phyloP scores from a whole-genome alignment of 2,329 filamentous ascomycete species.

The Diatrype stigma region DNA sequence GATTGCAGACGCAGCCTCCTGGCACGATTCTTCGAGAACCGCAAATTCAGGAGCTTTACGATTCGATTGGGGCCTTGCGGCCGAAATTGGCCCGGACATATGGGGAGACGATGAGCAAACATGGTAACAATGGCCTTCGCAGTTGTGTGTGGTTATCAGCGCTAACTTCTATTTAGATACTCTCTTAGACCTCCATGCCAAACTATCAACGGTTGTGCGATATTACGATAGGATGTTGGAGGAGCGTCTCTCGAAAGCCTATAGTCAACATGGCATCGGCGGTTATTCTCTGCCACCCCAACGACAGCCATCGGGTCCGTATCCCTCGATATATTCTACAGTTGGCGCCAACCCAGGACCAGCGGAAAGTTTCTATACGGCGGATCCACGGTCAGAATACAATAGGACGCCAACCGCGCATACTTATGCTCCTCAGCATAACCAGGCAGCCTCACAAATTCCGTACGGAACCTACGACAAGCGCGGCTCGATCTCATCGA shows the following conservation, averaged over 20 bases:
- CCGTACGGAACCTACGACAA: slow-evolving; percentile 42
- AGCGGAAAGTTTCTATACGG: slow-evolving; percentile 79
- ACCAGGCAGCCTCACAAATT: slow-evolving; percentile 39
- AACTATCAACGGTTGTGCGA: slow-evolving; percentile 90
- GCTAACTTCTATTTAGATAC: slow-evolving; percentile 61
- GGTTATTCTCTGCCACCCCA: slow-evolving; percentile 56
- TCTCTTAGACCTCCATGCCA: slow-evolving; percentile 87
- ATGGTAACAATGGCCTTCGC: slow-evolving; percentile 56
- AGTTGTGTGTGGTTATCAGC: background rate
- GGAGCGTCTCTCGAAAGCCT: slow-evolving; percentile 88
- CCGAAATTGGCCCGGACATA: slow-evolving; percentile 94
- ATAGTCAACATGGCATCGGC: slow-evolving; percentile 72
- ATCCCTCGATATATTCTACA: slow-evolving; percentile 64
- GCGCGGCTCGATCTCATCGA: slow-evolving; percentile 35
- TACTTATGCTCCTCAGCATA: slow-evolving; percentile 47
- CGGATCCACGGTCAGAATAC: slow-evolving; percentile 50
- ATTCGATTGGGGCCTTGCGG: slow-evolving; percentile 88
- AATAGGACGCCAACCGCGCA: slow-evolving; percentile 45
- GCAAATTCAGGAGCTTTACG: slow-evolving; percentile 96
- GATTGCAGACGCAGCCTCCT: slow-evolving; percentile 89
- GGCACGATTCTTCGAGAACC: slow-evolving; percentile 95
- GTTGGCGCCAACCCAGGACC: slow-evolving; percentile 44
- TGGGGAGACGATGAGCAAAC: slow-evolving; percentile 99
- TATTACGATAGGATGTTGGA: slow-evolving; percentile 99
- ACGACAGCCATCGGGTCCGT: slow-evolving; percentile 56